Evolutionary conservation across 768 basidiomycete genomes (phyloP).

Genomic region (Tylopilus felleus): DNA sequence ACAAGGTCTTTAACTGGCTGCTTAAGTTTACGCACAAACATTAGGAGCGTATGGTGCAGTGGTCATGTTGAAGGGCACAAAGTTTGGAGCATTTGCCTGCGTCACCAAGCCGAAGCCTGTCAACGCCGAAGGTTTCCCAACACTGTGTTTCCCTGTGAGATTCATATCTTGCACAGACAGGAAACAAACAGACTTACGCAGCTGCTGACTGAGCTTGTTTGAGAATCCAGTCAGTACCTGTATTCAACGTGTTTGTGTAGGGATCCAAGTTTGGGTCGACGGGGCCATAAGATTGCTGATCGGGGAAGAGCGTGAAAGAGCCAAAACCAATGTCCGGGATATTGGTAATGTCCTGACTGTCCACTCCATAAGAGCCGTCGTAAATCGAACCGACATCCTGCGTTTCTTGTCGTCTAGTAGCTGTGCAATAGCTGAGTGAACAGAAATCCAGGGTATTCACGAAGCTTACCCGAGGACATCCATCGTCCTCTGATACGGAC

Average conservation of each 20-base stretch:
- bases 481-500: slow-evolving; percentile 58
- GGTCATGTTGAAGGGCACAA: slow-evolving; percentile 61
- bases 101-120: slow-evolving; percentile 65
- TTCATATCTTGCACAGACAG: not conserved
- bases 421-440: slow-evolving; percentile 25
- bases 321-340: slow-evolving; percentile 57
- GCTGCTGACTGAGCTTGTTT: slow-evolving; percentile 42
- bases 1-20: not conserved
- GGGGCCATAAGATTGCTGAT: slow-evolving; percentile 55
- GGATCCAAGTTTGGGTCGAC: slow-evolving; percentile 46
- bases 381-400: slow-evolving; percentile 46
- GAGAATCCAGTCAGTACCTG: slow-evolving; percentile 54
- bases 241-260: slow-evolving; percentile 51
- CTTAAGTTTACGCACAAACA: slow-evolving; percentile 18
- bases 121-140: slow-evolving; percentile 52
- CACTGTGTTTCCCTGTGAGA: slow-evolving; percentile 32
- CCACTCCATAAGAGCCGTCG: slow-evolving; percentile 64
- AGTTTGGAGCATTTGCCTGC: slow-evolving; percentile 46
- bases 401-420: slow-evolving; percentile 46
- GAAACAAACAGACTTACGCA: slow-evolving; percentile 35
- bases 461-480: slow-evolving; percentile 47
- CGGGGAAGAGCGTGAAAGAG: slow-evolving; percentile 66
- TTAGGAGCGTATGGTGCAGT: slow-evolving; percentile 40
- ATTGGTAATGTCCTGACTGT: slow-evolving; percentile 59
- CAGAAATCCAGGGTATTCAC: not conserved